Base-by-base conservation (phyloP, 352 stramenopile genomes). In the Pythium aphanidermatum region DNA sequence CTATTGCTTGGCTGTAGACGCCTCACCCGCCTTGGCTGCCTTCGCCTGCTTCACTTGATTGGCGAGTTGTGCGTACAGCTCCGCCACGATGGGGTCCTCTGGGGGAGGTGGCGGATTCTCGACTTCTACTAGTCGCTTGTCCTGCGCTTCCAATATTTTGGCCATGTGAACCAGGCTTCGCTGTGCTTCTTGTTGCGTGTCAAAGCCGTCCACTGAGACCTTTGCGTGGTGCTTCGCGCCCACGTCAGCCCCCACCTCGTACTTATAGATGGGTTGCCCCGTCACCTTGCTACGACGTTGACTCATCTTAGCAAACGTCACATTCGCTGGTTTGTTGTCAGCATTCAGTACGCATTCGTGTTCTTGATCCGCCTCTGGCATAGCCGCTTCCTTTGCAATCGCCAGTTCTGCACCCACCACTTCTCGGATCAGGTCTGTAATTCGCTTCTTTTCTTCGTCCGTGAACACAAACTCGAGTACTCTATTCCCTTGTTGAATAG, bases 51-150 rank as follows among this genome's bases (percentile, higher is more conserved):
- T 38, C 12, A 63, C 47, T 50, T 63, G 55, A 2, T 32, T 14
- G 12, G 26, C 14, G 5, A 64, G 23, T 23, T 51, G 37, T 13
- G 37, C 27, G 27, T 58, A 64, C 9, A 64, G 48, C 32, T 64
- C 55, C 7, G 10, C 27, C 13, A 64, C 34, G 10, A 54, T 34
- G 2, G 55, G 55, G 13, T 64, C 33, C 20, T 62, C 46, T 3
- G 36, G 37, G 19, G 44, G 23, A 29, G 40, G 25, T 7, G 33
- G 20, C 5, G 54, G 54, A 19, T 56, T 50, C 34, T 56, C 46
- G 9, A 56, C 34, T 11, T 24, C 9, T 1, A 2, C 8, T 2
- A 56, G 30, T 1, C 46, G 32, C 28, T 46, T 29, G 25, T 44
- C 19, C 20, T 56, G 26, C 1, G 23, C 5, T 1, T 48, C 29